Evolutionary conservation across 495 filamentous ascomycete species (phyloP).

Genomic region (Penicillium crystallinum): DNA sequence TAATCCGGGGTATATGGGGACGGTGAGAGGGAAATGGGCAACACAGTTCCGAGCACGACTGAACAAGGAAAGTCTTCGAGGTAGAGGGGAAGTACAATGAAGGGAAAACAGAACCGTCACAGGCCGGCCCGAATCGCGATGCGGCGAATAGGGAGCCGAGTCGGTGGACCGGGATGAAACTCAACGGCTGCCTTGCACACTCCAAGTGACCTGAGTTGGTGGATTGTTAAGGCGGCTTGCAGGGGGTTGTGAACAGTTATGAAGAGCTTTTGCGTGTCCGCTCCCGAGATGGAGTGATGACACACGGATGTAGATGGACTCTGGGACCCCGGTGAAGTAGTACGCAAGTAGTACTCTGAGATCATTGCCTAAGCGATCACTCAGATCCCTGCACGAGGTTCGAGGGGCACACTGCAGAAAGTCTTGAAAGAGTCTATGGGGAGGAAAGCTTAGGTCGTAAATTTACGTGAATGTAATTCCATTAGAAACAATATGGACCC

Average conservation of each 20-base stretch:
- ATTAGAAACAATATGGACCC: conserved; percentile 29
- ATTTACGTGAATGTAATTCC: conserved; percentile 16
- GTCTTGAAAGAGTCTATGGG: no score
- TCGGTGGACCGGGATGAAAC: conserved; percentile 22
- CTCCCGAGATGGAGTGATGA: not conserved
- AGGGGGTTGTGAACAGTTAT: conserved; percentile 12
- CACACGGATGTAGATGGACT: not conserved
- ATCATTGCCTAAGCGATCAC: not conserved
- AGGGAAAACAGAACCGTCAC: conserved; percentile 4
- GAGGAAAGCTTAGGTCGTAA: conserved; percentile 8
- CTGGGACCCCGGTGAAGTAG: not conserved
- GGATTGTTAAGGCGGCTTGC: conserved; percentile 1
- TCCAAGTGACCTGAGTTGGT: not conserved
- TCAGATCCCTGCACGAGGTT: conserved; percentile 5
- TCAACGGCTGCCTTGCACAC: conserved; percentile 21
- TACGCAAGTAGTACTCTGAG: not conserved
- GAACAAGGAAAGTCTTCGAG: conserved; percentile 10
- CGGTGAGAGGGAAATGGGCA: not conserved
- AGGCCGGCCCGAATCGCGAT: conserved; percentile 21
- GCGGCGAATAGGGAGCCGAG: conserved; percentile 15
- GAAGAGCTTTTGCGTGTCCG: conserved; percentile 9
- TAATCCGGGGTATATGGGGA: conserved; percentile 13
- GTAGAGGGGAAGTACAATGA: conserved; percentile 1
- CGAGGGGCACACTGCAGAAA: conserved; percentile 10
- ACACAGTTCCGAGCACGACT: conserved; percentile 2